These are phyloP conservation scores for Pseudofabraea citricarpa DNA, from an alignment of 2,329 filamentous ascomycete genomes.

Conservation along the genomic window DNA sequence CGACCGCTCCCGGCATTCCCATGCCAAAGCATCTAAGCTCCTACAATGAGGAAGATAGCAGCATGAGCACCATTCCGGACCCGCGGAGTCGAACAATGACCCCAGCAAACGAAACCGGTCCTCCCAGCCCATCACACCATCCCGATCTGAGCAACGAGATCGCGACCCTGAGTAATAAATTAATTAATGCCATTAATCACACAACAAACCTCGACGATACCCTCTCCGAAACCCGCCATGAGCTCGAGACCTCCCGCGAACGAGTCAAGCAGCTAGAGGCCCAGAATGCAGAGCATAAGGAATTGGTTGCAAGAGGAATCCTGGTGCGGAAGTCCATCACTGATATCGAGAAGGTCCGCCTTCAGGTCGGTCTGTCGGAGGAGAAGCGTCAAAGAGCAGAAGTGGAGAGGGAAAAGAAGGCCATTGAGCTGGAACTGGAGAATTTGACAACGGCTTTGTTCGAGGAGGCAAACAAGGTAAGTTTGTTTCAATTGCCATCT, in stretches of 20 bases:
- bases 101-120: slow-evolving; percentile 33
- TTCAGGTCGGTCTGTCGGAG: slow-evolving; percentile 55
- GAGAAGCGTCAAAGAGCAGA: slow-evolving; percentile 61
- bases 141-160: slow-evolving; percentile 68
- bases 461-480: slow-evolving; percentile 86
- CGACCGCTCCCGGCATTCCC: slow-evolving; percentile 18
- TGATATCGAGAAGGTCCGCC: slow-evolving; percentile 64
- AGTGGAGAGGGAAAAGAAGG: slow-evolving; percentile 74
- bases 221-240: slow-evolving; percentile 74
- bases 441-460: slow-evolving; percentile 89
- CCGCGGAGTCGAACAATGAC: slow-evolving; percentile 51
- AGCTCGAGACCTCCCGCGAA: slow-evolving; percentile 69
- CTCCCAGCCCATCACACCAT: slow-evolving; percentile 37
- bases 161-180: slow-evolving; percentile 85
- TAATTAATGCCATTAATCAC: slow-evolving; percentile 96
- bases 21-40: slow-evolving; percentile 27
- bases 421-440: slow-evolving; percentile 89
- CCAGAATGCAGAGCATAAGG: slow-evolving; percentile 56
- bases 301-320: slow-evolving; percentile 65
- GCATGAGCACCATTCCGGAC: slow-evolving; percentile 66
- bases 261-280: slow-evolving; percentile 65
- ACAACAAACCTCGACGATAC: slow-evolving; percentile 90
- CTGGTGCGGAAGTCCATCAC: slow-evolving; percentile 70
- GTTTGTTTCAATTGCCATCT: slow-evolving; percentile 14
- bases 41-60: slow-evolving; percentile 47